These are phyloP conservation scores for Ulmus americana DNA, from an alignment of 331 rosid genomes.

Conservation along the genomic window DNA sequence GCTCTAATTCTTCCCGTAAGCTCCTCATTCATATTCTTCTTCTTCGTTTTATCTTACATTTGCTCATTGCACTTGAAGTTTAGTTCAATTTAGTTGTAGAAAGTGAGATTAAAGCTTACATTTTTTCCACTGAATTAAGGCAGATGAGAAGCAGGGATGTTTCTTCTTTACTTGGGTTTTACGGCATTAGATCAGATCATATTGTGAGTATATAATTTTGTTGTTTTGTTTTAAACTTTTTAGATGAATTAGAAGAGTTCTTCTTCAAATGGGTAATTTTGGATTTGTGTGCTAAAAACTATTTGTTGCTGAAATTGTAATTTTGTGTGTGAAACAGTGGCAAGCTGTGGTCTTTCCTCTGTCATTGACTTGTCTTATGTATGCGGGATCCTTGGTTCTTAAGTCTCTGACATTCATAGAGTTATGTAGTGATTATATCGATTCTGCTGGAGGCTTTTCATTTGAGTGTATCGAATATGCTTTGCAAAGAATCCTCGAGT, in stretches of 20 bases:
- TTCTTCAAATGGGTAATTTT: conserved; percentile 24
- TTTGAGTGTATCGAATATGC: conserved; percentile 30
- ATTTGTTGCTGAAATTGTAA: conserved; percentile 53
- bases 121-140: conserved; percentile 23
- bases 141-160: conserved; percentile 51
- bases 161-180: conserved; percentile 37
- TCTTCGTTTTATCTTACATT: neutral
- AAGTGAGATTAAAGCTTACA: conserved; percentile 9
- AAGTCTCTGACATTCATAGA: conserved; percentile 47
- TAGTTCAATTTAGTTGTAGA: neutral
- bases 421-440: conserved; percentile 42
- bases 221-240: conserved; percentile 2
- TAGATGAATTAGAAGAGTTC: neutral
- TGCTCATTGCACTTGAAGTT: neutral
- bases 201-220: conserved; percentile 44
- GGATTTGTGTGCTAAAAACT: conserved; percentile 27
- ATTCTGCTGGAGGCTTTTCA: conserved; percentile 36
- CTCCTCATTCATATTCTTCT: neutral
- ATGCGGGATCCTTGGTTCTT: conserved; percentile 63
- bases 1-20: conserved; percentile 65
- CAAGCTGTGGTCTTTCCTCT: conserved; percentile 76
- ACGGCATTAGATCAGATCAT: conserved; percentile 73
- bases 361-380: conserved; percentile 70
- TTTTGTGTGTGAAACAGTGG: conserved; percentile 91
- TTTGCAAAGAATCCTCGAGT: conserved; percentile 22